phyloP scores from a whole-genome alignment of 1,284 basidiomycete genomes.

The Melampsora americana region DNA sequence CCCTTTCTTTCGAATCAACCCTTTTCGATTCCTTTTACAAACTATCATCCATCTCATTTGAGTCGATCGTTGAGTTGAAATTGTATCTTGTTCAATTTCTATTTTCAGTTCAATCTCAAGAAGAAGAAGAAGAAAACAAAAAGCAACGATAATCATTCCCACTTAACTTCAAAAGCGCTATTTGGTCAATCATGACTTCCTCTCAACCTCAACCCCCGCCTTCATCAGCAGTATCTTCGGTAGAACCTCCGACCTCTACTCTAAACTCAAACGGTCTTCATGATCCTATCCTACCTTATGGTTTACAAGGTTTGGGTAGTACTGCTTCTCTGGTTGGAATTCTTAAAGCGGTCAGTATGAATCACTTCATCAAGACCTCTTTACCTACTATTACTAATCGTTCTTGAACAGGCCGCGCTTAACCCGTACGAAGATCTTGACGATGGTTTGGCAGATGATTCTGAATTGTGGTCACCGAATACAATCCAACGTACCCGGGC shows the following conservation, averaged over 20 bases:
- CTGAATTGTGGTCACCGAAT: neutral
- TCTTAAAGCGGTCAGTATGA: slow-evolving; percentile 29
- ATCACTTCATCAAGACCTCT: neutral
- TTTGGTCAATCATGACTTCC: neutral
- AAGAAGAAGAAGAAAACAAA: too few species aligned
- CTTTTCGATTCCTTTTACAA: too few species aligned
- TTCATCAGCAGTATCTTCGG: neutral
- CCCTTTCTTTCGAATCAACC: too few species aligned
- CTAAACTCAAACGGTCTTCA: neutral
- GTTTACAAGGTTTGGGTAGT: slow-evolving; percentile 8
- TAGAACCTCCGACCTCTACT: neutral
- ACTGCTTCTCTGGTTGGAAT: slow-evolving; percentile 36
- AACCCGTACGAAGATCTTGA: neutral
- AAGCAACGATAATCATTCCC: too few species aligned
- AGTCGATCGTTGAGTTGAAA: too few species aligned
- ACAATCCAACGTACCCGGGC: neutral
- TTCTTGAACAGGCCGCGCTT: neutral
- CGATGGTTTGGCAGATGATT: neutral
- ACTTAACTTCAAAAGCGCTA: neutral
- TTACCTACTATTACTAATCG: neutral
- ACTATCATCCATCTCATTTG: too few species aligned
- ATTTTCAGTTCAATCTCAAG: too few species aligned
- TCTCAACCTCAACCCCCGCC: neutral
- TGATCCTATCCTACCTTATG: neutral
- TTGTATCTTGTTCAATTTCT: too few species aligned